Base-by-base conservation (phyloP, 805 yeast species). In the Candida koratica region DNA sequence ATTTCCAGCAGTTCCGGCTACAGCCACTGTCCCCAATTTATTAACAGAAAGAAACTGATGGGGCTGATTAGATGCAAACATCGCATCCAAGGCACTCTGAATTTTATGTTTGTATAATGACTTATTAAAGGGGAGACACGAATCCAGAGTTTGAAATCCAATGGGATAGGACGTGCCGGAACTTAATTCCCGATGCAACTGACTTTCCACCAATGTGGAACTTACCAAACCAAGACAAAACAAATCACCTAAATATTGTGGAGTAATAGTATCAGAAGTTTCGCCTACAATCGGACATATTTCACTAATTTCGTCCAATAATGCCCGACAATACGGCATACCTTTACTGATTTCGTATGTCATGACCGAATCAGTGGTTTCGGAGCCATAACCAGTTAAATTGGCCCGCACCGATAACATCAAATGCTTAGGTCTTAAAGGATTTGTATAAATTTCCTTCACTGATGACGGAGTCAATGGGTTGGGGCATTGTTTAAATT, bases 101-200 rank as follows among this genome's bases (percentile, higher is more conserved):
- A 71, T 37, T 30, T 58, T 60, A 37, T 61, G 60, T 19, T 38
- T 40, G 28, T 58, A 58, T 42, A 54, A 52, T 25, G 41, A 42
- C 41, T 56, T 51, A 36, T 44, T 42, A 32, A 53, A 48, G 1
- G 38, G 23, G 8, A 39, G 35, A 9, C 39, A 28, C 12, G 55
- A 41, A 28, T 52, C 55, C 31, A 29, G 43, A n/a, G 60, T 48
- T 20, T 53, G 52, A 46, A 70, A 71, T 0, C 77, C 78, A 12
- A 74, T 67, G 1, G 77, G 69, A 51, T 62, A 72, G 0, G 77
- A 67, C 15, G 62, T 51, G 1, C 78, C 78, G 6, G 75, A 69
- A n/a, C 64, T 66, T 39, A 73, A 48, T 44, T 72, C 78, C 40
- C 77, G 51, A 55, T 72, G 76, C 38, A 68, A 48, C 47, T 71